Evolutionary conservation across 2,329 filamentous ascomycete genomes (phyloP), one percentile per base, ranked within the genome.

Genomic region (Dactylellina parvicollis): DNA sequence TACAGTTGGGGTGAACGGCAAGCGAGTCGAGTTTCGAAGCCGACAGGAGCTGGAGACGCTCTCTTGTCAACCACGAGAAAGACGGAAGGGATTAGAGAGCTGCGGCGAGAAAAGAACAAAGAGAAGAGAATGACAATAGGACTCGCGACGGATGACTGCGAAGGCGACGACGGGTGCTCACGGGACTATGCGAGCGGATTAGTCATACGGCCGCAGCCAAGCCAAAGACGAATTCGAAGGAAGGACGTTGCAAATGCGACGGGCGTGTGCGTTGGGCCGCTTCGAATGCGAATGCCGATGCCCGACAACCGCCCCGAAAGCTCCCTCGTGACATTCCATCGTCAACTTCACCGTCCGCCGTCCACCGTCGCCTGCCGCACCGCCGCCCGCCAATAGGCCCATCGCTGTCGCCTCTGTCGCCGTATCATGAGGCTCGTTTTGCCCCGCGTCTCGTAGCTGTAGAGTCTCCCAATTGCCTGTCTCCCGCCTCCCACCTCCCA

Each of bases 131-230:
- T 54, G 47, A 44, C 34, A 22, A 14, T 26, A 10, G 18, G 30
- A 38, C 49, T 47, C 57, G 66, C 34, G 52, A 50, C 52, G 26
- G 47, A 49, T 56, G 54, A 73, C 47, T 66, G 26, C 16, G 26
- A 36, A 40, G 54, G 66, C 69, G 54, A 36, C 54, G 59, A 73
- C 69, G 69, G 69, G 69, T 40, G 38, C 47, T 73, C 69, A 73
- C 69, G 69, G 60, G 60, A 54, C 42, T 34, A 32, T 38, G 57
- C 22, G 22, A 20, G 4, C 8, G 36, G 52, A 67, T 67, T 67
- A 67, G 62, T 67, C 62, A 67, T 59, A 46, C 49, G 18, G n/a
- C 40, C n/a, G 12, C 9, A 4, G n/a, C 8, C n/a, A 40, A 16
- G 20, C n/a, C 40, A 22, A 38, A 38, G 34, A 7, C 34, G 34